Base-by-base conservation (phyloP, 169 alveolate genomes). In the Cryptosporidium bovis region DNA sequence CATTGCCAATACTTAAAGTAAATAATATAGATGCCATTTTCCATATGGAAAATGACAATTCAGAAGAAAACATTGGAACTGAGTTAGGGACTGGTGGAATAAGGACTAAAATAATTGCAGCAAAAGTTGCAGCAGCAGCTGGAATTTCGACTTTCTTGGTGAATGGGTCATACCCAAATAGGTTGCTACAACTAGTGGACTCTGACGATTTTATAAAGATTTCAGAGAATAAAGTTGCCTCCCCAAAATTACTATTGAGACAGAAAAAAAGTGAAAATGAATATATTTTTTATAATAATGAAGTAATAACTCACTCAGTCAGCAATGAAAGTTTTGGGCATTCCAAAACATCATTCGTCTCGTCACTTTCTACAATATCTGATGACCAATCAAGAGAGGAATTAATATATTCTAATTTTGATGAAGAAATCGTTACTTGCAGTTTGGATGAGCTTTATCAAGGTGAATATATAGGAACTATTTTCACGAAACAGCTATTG, bases 11-110 rank as follows among this genome's bases (percentile, higher is more conserved):
- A 36, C 46, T 82, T 20, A 66, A 71, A 20, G 93, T 90, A 44
- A 82, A 90, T 36, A 82, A 82, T 55, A 55, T 90, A 60, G 90
- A 84, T 12, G 84, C 90, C 20, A 69, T 90, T 2, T 33, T 71
- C 46, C 82, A 77, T 71, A 51, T 69, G 90, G 58, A 60, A 51
- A 77, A 77, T 60, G 87, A 56, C 77, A 60, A 55, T 77, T 77
- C 87, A 18, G 51, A 40, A 27, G 91, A 65, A 53, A 56, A 82
- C 20, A 34, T n/a, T 64, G 93, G 83, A 3, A 62, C 77, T n/a
- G 65, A 53, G 24, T 82, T 66, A 67, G 93, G 93, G 24, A 91
- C 93, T 8, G 93, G 93, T 20, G 93, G 93, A 1, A 84, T 91
- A 92, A 53, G 83, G 53, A 91, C 92, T n/a, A 91, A 91, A 55